A percentile compares a stretch with the other conserved stretches of the same genome.
Conservation (phyloP, 2,329 filamentous ascomycete species). For the Colletotrichum sp. region DNA sequence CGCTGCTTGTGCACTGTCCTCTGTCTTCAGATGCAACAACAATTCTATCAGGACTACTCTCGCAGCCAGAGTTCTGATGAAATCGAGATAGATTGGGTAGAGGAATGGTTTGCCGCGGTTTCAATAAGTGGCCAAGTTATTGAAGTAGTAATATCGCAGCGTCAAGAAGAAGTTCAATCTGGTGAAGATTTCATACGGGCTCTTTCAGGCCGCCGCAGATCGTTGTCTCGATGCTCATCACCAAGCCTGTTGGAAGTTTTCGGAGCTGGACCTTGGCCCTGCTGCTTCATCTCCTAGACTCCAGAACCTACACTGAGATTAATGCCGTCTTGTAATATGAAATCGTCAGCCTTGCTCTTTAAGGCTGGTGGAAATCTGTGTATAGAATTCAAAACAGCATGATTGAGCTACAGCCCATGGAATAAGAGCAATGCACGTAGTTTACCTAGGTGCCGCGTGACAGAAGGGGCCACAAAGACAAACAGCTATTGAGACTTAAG, state of each 20-base stretch:
- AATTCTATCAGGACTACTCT: neutral
- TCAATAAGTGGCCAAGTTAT: neutral
- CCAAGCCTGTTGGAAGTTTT: neutral
- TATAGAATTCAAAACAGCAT: neutral
- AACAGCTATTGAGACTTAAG: neutral
- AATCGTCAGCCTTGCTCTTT: neutral
- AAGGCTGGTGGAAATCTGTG: neutral
- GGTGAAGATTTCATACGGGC: neutral
- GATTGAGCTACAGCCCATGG: neutral
- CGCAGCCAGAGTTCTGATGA: neutral
- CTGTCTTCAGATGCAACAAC: neutral
- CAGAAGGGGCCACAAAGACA: neutral
- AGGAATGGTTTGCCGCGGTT: too few species aligned
- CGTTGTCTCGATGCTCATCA: fast-evolving
- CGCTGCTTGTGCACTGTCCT: fast-evolving
- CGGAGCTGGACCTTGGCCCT: neutral
- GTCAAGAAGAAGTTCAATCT: neutral
- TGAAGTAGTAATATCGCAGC: neutral
- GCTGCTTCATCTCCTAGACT: neutral
- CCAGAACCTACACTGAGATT: neutral
- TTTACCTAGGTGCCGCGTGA: neutral
- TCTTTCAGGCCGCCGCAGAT: neutral
- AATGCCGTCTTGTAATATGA: fast-evolving
- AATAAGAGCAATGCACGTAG: neutral
- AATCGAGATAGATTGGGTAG: neutral